These are phyloP conservation scores for Wolfiporia cocos DNA, from an alignment of 1,284 basidiomycete genomes.

Conservation along the genomic window DNA sequence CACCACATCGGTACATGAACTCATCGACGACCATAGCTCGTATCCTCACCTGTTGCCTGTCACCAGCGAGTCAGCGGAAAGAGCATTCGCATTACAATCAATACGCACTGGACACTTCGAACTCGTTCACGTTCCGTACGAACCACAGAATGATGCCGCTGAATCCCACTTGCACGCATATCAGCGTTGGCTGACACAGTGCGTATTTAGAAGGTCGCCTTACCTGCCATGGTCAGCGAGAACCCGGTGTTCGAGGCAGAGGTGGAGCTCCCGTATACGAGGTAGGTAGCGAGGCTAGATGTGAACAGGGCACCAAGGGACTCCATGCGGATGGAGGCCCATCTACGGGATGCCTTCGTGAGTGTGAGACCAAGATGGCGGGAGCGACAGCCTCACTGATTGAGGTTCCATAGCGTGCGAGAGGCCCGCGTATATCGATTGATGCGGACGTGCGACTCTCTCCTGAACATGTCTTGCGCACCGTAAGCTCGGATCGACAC, in stretches of 20 bases:
- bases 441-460: constrained; percentile 39
- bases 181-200: background rate
- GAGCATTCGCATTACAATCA: background rate
- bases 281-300: constrained; percentile 42
- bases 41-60: constrained; percentile 40
- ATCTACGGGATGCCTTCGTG: constrained; percentile 32
- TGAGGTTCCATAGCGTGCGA: constrained; percentile 46
- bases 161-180: constrained; percentile 46
- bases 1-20: background rate
- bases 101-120: constrained; percentile 46
- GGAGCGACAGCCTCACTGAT: constrained; percentile 29
- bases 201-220: constrained; percentile 1
- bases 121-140: constrained; percentile 47
- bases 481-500: constrained; percentile 63
- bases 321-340: constrained; percentile 51
- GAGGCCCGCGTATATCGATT: constrained; percentile 41
- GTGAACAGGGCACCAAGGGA: constrained; percentile 43
- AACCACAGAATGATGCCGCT: constrained; percentile 48
- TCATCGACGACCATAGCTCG: background rate
- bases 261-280: constrained; percentile 37
- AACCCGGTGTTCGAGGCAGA: constrained; percentile 41
- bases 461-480: constrained; percentile 40
- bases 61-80: constrained; percentile 1
- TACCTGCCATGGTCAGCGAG: constrained; percentile 42
- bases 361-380: background rate